Conservation (phyloP, 108 stramenopile genomes). For the Nitzschia putrida region DNA sequence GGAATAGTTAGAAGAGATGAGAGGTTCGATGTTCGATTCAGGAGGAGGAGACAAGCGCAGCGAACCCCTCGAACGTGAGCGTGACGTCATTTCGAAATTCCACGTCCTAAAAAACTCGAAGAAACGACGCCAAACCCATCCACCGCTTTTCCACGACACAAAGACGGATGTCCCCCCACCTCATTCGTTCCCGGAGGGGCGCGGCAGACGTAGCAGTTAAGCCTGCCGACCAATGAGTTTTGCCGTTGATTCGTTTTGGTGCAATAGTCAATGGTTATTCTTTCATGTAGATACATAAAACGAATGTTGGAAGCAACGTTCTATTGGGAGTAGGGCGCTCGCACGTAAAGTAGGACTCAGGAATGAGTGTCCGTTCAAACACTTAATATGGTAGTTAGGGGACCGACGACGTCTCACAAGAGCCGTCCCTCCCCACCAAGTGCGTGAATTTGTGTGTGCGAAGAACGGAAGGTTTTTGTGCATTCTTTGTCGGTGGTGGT, state of each 20-base stretch:
- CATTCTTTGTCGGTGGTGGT: too few species aligned
- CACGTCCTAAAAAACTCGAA: too few species aligned
- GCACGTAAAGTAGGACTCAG: neutral
- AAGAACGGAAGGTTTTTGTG: too few species aligned
- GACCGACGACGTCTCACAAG: too few species aligned
- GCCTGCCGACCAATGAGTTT: slow-evolving; percentile 15
- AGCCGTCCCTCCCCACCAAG: too few species aligned
- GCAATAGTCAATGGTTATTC: neutral
- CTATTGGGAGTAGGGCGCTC: neutral
- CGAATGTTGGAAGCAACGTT: neutral
- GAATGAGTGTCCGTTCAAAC: slow-evolving; percentile 3
- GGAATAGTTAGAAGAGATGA: too few species aligned
- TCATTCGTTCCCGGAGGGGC: neutral
- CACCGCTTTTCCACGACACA: neutral
- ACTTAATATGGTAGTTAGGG: neutral
- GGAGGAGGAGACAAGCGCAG: too few species aligned
- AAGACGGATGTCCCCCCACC: neutral
- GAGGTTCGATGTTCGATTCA: too few species aligned
- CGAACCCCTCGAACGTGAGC: too few species aligned
- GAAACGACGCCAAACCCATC: too few species aligned
- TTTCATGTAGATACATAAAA: slow-evolving; percentile 22
- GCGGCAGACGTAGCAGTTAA: neutral
- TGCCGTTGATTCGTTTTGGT: slow-evolving; percentile 20
- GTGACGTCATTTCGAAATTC: too few species aligned
- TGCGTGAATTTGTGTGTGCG: too few species aligned